A percentile compares a stretch with the other conserved stretches of the same genome.
Evolutionary conservation across 768 basidiomycete genomes (phyloP).

Genomic region (Naganishia friedmannii): DNA sequence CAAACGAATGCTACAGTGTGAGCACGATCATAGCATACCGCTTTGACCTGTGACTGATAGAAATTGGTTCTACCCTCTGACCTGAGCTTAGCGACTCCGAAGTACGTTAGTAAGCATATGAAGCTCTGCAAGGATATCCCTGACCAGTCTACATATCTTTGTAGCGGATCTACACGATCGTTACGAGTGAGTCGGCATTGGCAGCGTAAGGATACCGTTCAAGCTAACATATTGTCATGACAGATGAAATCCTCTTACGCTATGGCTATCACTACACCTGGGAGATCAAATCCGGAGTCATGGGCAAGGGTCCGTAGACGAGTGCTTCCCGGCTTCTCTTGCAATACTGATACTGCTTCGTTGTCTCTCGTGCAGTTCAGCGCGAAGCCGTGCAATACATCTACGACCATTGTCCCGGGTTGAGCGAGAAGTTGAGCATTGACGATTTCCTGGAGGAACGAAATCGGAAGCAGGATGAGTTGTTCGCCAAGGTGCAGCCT

Average conservation of each 20-base stretch:
- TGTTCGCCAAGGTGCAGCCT: slow-evolving; percentile 43
- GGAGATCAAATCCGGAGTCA: slow-evolving; percentile 49
- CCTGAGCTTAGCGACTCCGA: slow-evolving; percentile 40
- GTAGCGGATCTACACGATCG: slow-evolving; percentile 48
- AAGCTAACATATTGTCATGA: not conserved
- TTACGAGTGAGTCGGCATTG: slow-evolving; percentile 40
- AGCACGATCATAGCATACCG: not conserved
- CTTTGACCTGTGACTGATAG: slow-evolving; percentile 1
- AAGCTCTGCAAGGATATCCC: not conserved
- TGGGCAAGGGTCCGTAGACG: slow-evolving; percentile 45
- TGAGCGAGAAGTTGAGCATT: slow-evolving; percentile 40
- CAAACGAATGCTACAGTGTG: slow-evolving; percentile 2
- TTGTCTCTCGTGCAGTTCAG: slow-evolving; percentile 25
- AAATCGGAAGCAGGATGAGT: slow-evolving; percentile 39
- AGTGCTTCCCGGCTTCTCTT: not conserved
- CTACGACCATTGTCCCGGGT: slow-evolving; percentile 39
- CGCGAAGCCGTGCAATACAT: slow-evolving; percentile 40
- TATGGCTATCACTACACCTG: slow-evolving; percentile 48
- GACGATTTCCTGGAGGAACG: slow-evolving; percentile 45
- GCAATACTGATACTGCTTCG: not conserved
- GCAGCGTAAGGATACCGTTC: not conserved
- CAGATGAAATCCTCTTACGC: slow-evolving; percentile 46
- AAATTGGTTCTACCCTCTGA: not conserved
- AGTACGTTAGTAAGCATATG: slow-evolving; percentile 32
- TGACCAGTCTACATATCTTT: not conserved